Evolutionary conservation across 1,284 basidiomycete genomes (phyloP).

Genomic region (Psilocybe mexicana): DNA sequence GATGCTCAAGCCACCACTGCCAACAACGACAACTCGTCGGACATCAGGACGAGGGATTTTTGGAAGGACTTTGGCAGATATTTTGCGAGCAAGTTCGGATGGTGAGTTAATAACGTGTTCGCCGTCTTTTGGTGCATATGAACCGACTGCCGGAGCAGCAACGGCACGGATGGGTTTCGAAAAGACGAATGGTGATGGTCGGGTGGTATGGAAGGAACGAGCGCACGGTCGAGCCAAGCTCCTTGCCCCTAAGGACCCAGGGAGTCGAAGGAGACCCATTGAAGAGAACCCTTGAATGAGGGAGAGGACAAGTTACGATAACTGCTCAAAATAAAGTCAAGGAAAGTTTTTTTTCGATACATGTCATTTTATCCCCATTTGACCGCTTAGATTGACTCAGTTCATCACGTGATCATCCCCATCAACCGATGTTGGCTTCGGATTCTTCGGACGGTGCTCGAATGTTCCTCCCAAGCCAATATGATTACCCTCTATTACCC

Average conservation of each 20-base stretch:
- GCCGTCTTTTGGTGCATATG: conserved; percentile 66
- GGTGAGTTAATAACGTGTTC: conserved; percentile 89
- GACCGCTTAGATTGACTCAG: conserved; percentile 16
- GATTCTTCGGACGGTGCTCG: conserved; percentile 9
- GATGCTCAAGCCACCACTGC: conserved; percentile 94
- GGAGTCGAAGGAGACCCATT: conserved; percentile 43
- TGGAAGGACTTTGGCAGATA: conserved; percentile 90
- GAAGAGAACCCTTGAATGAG: conserved; percentile 17
- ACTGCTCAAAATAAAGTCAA: conserved; percentile 11
- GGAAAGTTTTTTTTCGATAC: conserved; percentile 20
- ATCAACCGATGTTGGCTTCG: background rate
- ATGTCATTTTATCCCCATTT: conserved; percentile 23
- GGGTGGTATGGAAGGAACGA: conserved; percentile 36
- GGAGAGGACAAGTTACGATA: conserved; percentile 18
- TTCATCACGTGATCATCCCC: conserved; percentile 16
- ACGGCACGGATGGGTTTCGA: conserved; percentile 58
- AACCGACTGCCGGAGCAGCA: conserved; percentile 78
- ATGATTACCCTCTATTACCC: background rate
- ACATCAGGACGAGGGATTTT: conserved; percentile 87
- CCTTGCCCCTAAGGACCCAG: conserved; percentile 33
- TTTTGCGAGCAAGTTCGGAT: conserved; percentile 87
- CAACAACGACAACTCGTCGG: conserved; percentile 95
- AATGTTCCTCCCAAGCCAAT: background rate
- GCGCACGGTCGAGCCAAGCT: conserved; percentile 26
- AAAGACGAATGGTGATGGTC: conserved; percentile 34